These are phyloP conservation scores for Cicer arietinum DNA, from an alignment of 306 rosid species.

Conservation along the genomic window DNA sequence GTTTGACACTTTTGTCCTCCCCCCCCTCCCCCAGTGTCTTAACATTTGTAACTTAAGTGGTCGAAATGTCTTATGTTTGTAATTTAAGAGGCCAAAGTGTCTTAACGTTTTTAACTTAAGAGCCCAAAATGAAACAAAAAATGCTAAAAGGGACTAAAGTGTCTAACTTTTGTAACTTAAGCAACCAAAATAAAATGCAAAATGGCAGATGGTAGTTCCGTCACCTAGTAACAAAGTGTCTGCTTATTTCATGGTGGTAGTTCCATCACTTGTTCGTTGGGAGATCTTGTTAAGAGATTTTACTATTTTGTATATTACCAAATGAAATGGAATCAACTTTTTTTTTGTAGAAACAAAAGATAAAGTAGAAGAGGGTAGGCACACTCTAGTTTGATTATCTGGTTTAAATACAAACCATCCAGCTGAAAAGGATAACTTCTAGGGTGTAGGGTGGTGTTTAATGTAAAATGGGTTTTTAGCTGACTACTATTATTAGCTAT, in stretches of 20 bases:
- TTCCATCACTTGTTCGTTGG: slow-evolving; percentile 23
- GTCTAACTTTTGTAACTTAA: no score
- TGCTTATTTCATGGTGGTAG: slow-evolving; percentile 11
- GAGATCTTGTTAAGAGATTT: slow-evolving; percentile 23
- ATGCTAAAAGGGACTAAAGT: no score
- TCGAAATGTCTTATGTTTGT: no score
- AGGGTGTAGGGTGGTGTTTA: slow-evolving; percentile 23
- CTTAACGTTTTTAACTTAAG: no score
- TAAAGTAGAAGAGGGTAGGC: background rate
- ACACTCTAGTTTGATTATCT: slow-evolving; percentile 24
- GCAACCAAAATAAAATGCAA: no score
- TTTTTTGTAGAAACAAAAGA: background rate
- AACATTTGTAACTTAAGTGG: no score
- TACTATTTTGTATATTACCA: slow-evolving; percentile 17
- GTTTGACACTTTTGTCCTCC: no score
- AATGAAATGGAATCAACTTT: slow-evolving; percentile 10
- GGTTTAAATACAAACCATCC: background rate
- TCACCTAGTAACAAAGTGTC: no score
- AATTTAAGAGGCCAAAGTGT: no score
- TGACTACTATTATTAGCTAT: background rate
- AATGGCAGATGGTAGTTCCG: no score
- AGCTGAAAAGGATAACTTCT: background rate
- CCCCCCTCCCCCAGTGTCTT: no score
- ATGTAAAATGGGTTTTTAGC: slow-evolving; percentile 15
- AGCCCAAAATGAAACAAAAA: no score